Percentiles rank a stretch among this genome's conserved stretches.
Evolutionary conservation across 805 yeast species (phyloP).

Genomic region (Lipomyces oligophaga): DNA sequence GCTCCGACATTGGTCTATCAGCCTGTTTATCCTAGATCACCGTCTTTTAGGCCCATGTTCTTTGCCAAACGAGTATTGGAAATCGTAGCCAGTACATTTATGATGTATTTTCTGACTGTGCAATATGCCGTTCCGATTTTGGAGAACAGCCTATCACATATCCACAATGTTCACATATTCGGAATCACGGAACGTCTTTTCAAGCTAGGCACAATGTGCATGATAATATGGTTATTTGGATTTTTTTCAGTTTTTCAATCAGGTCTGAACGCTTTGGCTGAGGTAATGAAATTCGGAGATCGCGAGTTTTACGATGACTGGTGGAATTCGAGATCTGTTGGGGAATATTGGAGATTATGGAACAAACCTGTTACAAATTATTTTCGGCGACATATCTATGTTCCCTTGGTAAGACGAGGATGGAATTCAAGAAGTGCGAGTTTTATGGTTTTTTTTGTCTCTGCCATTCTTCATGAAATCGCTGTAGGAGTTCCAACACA

Average conservation of each 20-base stretch:
- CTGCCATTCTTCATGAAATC: constrained; percentile 47
- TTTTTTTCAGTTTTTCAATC: constrained; percentile 45
- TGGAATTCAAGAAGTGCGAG: constrained; percentile 35
- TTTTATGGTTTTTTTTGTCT: constrained; percentile 41
- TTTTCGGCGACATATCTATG: constrained; percentile 44
- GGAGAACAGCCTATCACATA: constrained; percentile 36
- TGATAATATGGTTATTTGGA: constrained; percentile 44
- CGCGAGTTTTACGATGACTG: constrained; percentile 47
- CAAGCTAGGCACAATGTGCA: constrained; percentile 42
- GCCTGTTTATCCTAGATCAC: constrained; percentile 45
- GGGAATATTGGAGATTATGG: constrained; percentile 48
- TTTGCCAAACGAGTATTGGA: constrained; percentile 39
- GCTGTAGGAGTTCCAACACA: constrained; percentile 48
- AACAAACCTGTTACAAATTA: constrained; percentile 45
- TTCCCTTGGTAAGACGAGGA: constrained; percentile 41
- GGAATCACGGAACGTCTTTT: constrained; percentile 39
- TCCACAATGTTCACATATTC: constrained; percentile 31
- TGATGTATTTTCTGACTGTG: constrained; percentile 41
- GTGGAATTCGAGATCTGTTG: constrained; percentile 51
- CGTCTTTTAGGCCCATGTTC: constrained; percentile 36
- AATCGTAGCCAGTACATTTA: constrained; percentile 35
- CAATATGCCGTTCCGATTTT: constrained; percentile 47
- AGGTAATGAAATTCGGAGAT: constrained; percentile 45
- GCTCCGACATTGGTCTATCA: constrained; percentile 50
- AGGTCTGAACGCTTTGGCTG: constrained; percentile 44